A percentile compares a stretch with the other conserved stretches of the same genome.
Evolutionary conservation across 371 early-diverging fungal species (phyloP).

Genomic region (Rhizopus microsporus): DNA sequence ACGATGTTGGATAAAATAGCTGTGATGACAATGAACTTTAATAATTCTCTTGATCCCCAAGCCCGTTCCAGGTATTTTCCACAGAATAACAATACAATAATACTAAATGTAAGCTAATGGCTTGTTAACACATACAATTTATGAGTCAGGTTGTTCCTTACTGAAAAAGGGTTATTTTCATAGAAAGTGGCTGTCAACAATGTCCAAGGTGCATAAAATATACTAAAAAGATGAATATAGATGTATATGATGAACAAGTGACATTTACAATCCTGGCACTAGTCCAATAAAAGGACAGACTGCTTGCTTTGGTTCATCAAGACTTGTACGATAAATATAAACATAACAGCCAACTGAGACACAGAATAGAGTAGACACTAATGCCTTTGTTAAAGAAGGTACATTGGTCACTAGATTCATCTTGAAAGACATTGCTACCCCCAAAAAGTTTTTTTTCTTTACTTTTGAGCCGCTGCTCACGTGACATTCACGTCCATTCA

Average conservation of each 20-base stretch:
- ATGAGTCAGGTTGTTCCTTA: slow-evolving; percentile 19
- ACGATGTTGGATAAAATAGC: slow-evolving; percentile 58
- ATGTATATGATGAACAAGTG: background rate
- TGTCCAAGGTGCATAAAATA: slow-evolving; percentile 48
- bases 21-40: slow-evolving; percentile 64
- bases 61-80: slow-evolving; percentile 78
- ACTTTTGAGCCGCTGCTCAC: background rate
- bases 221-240: slow-evolving; percentile 19
- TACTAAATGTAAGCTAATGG: slow-evolving; percentile 49
- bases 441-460: background rate
- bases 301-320: slow-evolving; percentile 22
- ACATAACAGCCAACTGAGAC: slow-evolving; percentile 31
- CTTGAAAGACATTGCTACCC: background rate
- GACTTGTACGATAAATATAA: slow-evolving; percentile 32
- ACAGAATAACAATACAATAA: slow-evolving; percentile 51
- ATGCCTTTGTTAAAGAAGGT: slow-evolving; percentile 43
- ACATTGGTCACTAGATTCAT: slow-evolving; percentile 35
- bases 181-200: slow-evolving; percentile 45
- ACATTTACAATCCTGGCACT: slow-evolving; percentile 49
- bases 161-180: slow-evolving; percentile 39
- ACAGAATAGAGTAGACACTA: slow-evolving; percentile 31
- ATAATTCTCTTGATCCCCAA: slow-evolving; percentile 73
- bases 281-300: slow-evolving; percentile 46
- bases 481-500: slow-evolving; percentile 4
- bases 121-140: slow-evolving; percentile 1